A percentile compares a stretch with the other conserved stretches of the same genome.
phyloP scores from a whole-genome alignment of 2,329 filamentous ascomycete genomes.

The Helotiales sp. region DNA sequence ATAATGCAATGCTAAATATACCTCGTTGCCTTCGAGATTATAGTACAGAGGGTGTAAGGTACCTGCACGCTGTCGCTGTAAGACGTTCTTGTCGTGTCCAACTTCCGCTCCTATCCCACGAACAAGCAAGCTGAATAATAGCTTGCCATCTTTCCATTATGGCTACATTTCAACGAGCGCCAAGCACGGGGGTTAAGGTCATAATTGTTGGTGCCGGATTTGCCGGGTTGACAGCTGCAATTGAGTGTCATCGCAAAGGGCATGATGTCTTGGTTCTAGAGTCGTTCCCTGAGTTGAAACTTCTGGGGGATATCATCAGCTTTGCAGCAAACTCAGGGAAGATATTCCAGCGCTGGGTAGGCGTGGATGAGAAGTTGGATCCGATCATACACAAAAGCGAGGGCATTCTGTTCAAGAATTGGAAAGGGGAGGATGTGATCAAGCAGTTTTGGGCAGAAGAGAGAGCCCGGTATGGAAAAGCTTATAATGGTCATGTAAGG shows the following conservation, averaged over 20 bases:
- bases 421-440: constrained; percentile 50
- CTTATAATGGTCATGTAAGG: constrained; percentile 41
- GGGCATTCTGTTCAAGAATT: constrained; percentile 44
- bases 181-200: constrained; percentile 47
- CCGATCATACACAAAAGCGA: constrained; percentile 46
- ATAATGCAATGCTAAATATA: neutral
- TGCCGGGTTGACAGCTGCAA: constrained; percentile 59
- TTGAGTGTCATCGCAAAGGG: constrained; percentile 61
- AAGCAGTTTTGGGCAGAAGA: constrained; percentile 44
- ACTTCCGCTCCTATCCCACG: neutral
- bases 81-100: neutral
- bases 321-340: constrained; percentile 58
- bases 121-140: neutral
- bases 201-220: constrained; percentile 58
- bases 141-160: constrained; percentile 6
- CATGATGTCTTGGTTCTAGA: constrained; percentile 53
- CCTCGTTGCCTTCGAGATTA: neutral
- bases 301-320: constrained; percentile 50
- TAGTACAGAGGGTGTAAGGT: neutral
- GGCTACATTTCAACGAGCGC: constrained; percentile 41
- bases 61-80: neutral
- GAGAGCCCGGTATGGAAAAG: constrained; percentile 43
- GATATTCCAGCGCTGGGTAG: constrained; percentile 57
- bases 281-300: constrained; percentile 44
- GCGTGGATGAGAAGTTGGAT: constrained; percentile 48